Percentiles rank a stretch among this genome's conserved stretches.
phyloP scores from a whole-genome alignment of 73 alveolate species.

The Strombidium stylifer region DNA sequence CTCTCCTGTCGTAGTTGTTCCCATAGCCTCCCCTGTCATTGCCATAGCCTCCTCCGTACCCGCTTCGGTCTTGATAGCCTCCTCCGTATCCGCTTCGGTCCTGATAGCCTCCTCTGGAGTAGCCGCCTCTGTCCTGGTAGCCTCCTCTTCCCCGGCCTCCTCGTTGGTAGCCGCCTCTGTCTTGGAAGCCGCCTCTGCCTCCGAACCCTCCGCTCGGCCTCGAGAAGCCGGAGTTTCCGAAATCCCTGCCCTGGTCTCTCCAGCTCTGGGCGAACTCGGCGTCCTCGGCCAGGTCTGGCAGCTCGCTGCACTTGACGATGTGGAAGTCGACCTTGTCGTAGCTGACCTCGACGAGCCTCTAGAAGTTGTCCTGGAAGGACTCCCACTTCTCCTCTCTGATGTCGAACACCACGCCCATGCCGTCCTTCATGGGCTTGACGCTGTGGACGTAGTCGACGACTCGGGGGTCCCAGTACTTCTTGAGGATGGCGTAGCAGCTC shows the following conservation, averaged over 20 bases:
- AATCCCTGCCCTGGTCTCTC: no score
- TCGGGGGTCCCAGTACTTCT: not conserved
- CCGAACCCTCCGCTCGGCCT: not conserved
- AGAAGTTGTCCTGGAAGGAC: constrained; percentile 1
- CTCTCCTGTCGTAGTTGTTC: not conserved
- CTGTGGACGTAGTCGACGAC: constrained; percentile 1
- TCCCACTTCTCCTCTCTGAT: constrained; percentile 15
- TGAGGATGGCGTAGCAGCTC: constrained; percentile 11
- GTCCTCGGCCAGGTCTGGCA: constrained; percentile 34
- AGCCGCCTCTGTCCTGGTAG: constrained; percentile 14
- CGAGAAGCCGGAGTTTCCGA: no score
- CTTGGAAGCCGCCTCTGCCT: not conserved
- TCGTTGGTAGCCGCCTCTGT: constrained; percentile 6
- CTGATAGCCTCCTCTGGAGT: not conserved
- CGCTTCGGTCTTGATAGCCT: not conserved
- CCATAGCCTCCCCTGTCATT: not conserved
- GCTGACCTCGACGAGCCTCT: not conserved
- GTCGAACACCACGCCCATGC: constrained; percentile 29
- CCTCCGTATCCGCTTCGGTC: constrained; percentile 5
- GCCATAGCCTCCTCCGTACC: constrained; percentile 4
- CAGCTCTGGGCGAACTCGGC: no score
- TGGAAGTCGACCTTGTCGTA: not conserved
- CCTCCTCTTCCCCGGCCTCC: constrained; percentile 8
- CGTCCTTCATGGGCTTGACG: not conserved
- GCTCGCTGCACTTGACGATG: constrained; percentile 11